These are phyloP conservation scores for Aspergillus fischeri DNA, from an alignment of 2,329 filamentous ascomycete genomes.

Conservation along the genomic window DNA sequence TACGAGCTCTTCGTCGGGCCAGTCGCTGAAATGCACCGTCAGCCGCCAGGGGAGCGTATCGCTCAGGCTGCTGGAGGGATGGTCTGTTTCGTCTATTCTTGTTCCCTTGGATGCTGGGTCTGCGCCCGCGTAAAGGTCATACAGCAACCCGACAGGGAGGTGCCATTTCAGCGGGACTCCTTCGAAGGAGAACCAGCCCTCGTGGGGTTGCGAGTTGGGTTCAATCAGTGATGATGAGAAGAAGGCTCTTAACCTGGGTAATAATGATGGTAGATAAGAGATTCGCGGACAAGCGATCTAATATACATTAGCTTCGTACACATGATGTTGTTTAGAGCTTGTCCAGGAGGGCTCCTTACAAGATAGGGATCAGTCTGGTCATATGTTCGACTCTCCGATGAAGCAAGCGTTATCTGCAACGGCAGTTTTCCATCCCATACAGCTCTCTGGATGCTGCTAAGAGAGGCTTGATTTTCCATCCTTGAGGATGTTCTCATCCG, in stretches of 20 bases:
- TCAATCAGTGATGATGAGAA: slow-evolving; percentile 58
- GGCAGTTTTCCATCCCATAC: slow-evolving; percentile 59
- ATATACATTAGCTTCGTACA: background rate
- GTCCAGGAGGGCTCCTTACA: slow-evolving; percentile 32
- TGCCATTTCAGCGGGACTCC: slow-evolving; percentile 68
- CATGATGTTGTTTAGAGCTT: background rate
- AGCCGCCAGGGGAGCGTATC: slow-evolving; percentile 58
- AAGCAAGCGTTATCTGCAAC: slow-evolving; percentile 56
- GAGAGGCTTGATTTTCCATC: slow-evolving; percentile 27
- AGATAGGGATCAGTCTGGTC: slow-evolving; percentile 59
- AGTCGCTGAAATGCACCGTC: slow-evolving; percentile 57
- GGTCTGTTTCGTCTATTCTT: slow-evolving; percentile 17
- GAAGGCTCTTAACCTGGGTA: slow-evolving; percentile 60
- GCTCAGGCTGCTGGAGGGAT: slow-evolving; percentile 10
- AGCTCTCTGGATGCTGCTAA: slow-evolving; percentile 37
- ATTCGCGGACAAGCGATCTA: slow-evolving; percentile 61
- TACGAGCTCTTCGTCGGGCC: slow-evolving; percentile 56
- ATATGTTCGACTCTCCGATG: slow-evolving; percentile 57
- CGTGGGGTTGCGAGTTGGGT: slow-evolving; percentile 47
- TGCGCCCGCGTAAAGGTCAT: slow-evolving; percentile 63
- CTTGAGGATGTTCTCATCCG: background rate
- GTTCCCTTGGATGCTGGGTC: slow-evolving; percentile 36
- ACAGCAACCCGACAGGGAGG: slow-evolving; percentile 64
- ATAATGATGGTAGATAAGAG: slow-evolving; percentile 64
- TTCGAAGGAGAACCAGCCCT: slow-evolving; percentile 64